Percentiles rank a stretch among this genome's conserved stretches.
Evolutionary conservation across 768 basidiomycete species (phyloP).

Genomic region (Fibroporia radiculosa): DNA sequence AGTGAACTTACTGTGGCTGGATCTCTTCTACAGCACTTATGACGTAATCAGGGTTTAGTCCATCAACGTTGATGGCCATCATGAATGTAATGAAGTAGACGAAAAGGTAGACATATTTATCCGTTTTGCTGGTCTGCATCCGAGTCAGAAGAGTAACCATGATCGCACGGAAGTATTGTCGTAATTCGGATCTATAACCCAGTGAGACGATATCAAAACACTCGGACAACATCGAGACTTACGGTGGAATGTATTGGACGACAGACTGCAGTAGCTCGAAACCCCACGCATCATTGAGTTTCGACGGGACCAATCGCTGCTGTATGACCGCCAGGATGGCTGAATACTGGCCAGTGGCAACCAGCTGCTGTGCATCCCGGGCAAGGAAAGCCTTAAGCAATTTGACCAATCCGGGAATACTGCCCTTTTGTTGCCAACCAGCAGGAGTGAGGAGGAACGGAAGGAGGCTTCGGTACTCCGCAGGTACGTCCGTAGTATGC

Average conservation of each 20-base stretch:
- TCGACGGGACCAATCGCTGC: slow-evolving; percentile 82
- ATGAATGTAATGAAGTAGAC: slow-evolving; percentile 70
- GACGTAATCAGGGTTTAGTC: slow-evolving; percentile 72
- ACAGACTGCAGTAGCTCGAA: slow-evolving; percentile 83
- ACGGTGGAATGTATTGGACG: slow-evolving; percentile 69
- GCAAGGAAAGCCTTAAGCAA: slow-evolving; percentile 78
- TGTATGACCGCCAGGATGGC: slow-evolving; percentile 83
- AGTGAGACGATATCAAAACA: neutral
- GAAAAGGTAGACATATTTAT: slow-evolving; percentile 79
- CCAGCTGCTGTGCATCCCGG: slow-evolving; percentile 62
- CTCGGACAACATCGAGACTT: slow-evolving; percentile 21
- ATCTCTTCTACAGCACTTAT: slow-evolving; percentile 75
- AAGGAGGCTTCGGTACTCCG: slow-evolving; percentile 71
- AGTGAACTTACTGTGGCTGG: slow-evolving; percentile 63
- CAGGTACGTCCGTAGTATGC: slow-evolving; percentile 58
- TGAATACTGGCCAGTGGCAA: slow-evolving; percentile 61
- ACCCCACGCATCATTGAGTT: slow-evolving; percentile 84
- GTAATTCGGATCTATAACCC: slow-evolving; percentile 46
- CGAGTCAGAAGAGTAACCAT: slow-evolving; percentile 76
- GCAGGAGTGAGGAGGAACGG: slow-evolving; percentile 78
- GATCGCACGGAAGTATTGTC: slow-evolving; percentile 66
- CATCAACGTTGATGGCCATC: slow-evolving; percentile 67
- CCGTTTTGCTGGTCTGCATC: slow-evolving; percentile 83
- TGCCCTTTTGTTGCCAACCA: slow-evolving; percentile 91
- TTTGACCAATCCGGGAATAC: slow-evolving; percentile 87